Evolutionary conservation across 1,284 basidiomycete species (phyloP), one percentile per base, ranked within the genome.

Genomic region (Cryptococcus neoformans): DNA sequence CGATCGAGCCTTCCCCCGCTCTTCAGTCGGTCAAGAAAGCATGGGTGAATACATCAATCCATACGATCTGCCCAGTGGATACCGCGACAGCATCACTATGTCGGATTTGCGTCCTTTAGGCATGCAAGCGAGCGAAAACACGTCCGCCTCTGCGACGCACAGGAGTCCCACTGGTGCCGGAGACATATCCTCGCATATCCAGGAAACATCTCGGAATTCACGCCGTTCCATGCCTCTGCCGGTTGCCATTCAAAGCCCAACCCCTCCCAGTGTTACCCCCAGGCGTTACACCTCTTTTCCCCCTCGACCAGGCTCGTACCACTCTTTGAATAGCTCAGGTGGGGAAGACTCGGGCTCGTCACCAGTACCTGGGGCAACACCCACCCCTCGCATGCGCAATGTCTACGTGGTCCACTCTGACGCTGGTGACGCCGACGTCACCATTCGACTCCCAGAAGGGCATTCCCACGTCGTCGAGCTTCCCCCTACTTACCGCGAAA

Each of bases 361-460:
- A 21, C 28, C 28, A 28, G 4, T 4, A 28, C 28, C 28, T 28
- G 28, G 28, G 28, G 39, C 38, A 50, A 35, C 51, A 44, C 14
- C 53, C 48, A 41, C 17, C 42, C n/a, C 16, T 8, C 14, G 51
- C 55, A 38, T 49, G 49, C 44, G 65, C 36, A 64, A 65, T 14
- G 64, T 69, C 9, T 69, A 69, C 44, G 64, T 69, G 3, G 67
- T 69, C 0, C 67, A 69, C 45, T 60, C 67, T 1, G 67, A 69
- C 46, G 64, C 59, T 12, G 63, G 59, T 2, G 62, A 56, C 11
- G 61, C 53, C 6, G 62, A 67, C 49, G 59, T 69, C 7, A 62
- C 63, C 40, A 69, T 69, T 47, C 60, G 57, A 21, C 50, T 69
- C 37, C 67, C 67, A 3, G 60, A 64, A 8, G 49, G 47, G 2